Evolutionary conservation across 176 grass and related monocot species (phyloP).

Genomic region (Panicum miliaceum): DNA sequence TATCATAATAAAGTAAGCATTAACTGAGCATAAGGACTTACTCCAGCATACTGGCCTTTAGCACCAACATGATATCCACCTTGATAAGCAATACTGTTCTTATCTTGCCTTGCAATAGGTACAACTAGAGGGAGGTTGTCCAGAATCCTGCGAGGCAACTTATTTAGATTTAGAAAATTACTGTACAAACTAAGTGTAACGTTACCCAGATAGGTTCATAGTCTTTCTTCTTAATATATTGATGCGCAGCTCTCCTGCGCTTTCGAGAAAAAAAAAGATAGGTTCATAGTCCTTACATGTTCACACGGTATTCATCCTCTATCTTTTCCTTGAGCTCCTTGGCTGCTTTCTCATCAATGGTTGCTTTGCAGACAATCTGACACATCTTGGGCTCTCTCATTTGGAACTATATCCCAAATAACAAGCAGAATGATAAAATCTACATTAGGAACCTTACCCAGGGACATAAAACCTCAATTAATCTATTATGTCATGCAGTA

Average conservation of each 20-base stretch:
- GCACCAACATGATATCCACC: slow-evolving; percentile 70
- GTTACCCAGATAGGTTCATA: neutral
- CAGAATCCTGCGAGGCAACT: slow-evolving; percentile 58
- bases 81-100: slow-evolving; percentile 47
- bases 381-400: slow-evolving; percentile 70
- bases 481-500: slow-evolving; percentile 8
- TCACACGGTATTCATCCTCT: slow-evolving; percentile 68
- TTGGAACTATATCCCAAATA: slow-evolving; percentile 49
- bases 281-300: slow-evolving; percentile 50
- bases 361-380: slow-evolving; percentile 60
- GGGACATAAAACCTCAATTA: neutral
- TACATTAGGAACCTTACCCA: slow-evolving; percentile 4
- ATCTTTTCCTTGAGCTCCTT: slow-evolving; percentile 78
- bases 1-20: slow-evolving; percentile 19
- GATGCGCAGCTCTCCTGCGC: too few species aligned
- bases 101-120: slow-evolving; percentile 51
- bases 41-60: slow-evolving; percentile 54
- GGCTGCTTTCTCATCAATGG: slow-evolving; percentile 53
- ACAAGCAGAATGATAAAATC: neutral
- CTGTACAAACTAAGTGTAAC: neutral
- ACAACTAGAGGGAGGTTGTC: slow-evolving; percentile 71
- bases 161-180: slow-evolving; percentile 24
- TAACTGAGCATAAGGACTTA: slow-evolving; percentile 43
- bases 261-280: too few species aligned
- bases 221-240: too few species aligned